A percentile compares a stretch with the other conserved stretches of the same genome.
Conservation (phyloP, 2,329 filamentous ascomycete genomes). For the Xylaria sp. region DNA sequence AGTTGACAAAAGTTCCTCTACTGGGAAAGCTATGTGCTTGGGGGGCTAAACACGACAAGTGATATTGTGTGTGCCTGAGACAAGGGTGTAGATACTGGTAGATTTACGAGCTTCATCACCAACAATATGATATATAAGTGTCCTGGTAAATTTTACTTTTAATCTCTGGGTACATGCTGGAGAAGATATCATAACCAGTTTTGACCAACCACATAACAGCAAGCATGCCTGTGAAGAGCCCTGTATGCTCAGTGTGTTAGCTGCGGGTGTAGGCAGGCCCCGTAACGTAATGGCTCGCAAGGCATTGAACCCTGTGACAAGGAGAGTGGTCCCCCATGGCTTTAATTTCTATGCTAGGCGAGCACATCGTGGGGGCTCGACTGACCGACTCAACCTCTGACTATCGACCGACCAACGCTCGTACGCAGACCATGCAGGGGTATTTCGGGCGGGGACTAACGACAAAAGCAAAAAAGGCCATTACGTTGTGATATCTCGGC, state of each 20-base stretch:
- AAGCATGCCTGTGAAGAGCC: background rate
- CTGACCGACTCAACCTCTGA: conserved; percentile 7
- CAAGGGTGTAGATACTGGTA: conserved; percentile 3
- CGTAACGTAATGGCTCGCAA: conserved; percentile 7
- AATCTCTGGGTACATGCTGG: background rate
- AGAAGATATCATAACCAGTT: background rate
- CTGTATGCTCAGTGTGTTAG: conserved; percentile 10
- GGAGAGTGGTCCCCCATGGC: background rate
- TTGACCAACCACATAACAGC: background rate
- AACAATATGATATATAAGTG: conserved; percentile 4
- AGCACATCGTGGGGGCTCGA: conserved; percentile 1
- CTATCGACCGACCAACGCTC: background rate
- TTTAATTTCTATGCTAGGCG: background rate
- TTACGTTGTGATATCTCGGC: conserved; percentile 12
- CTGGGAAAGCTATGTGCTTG: conserved; percentile 20
- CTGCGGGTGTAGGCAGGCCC: conserved; percentile 14
- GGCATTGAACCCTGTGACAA: conserved; percentile 8
- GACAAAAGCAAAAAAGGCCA: conserved; percentile 10
- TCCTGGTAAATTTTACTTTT: background rate
- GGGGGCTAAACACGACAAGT: conserved; percentile 7
- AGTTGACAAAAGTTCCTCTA: background rate
- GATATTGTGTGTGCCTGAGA: conserved; percentile 18
- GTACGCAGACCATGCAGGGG: conserved; percentile 13
- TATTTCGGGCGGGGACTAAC: conserved; percentile 5
- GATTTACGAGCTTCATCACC: conserved; percentile 17